These are phyloP conservation scores for Sugiyamaella novakii DNA, from an alignment of 1,139 yeast species.

Conservation along the genomic window DNA sequence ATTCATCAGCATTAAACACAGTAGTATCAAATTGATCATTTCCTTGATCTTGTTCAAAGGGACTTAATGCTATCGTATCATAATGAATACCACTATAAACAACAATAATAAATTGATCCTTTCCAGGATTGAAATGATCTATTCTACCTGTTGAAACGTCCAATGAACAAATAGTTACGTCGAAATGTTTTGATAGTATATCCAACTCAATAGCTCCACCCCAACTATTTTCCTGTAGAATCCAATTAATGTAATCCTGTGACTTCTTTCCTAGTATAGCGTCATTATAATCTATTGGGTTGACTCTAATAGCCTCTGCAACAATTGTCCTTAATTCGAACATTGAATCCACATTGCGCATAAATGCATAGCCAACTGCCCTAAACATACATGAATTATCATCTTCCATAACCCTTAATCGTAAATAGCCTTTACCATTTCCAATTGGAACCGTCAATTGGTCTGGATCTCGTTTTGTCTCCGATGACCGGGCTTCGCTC, in stretches of 20 bases:
- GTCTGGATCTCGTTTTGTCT: slow-evolving; percentile 9
- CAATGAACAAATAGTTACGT: slow-evolving; percentile 59
- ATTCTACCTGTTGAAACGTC: slow-evolving; percentile 68
- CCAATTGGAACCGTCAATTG: slow-evolving; percentile 27
- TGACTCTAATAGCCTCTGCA: slow-evolving; percentile 48
- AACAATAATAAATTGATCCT: slow-evolving; percentile 52
- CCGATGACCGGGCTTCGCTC: neutral
- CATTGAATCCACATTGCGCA: slow-evolving; percentile 47
- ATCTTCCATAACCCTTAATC: slow-evolving; percentile 67
- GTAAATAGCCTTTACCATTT: slow-evolving; percentile 39
- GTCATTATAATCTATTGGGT: slow-evolving; percentile 55
- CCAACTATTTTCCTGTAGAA: slow-evolving; percentile 64
- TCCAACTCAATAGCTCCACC: slow-evolving; percentile 85
- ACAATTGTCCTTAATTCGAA: slow-evolving; percentile 52
- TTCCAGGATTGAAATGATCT: slow-evolving; percentile 57
- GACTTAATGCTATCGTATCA: slow-evolving; percentile 58
- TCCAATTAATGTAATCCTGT: slow-evolving; percentile 63
- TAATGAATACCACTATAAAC: slow-evolving; percentile 78
- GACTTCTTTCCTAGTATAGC: slow-evolving; percentile 60
- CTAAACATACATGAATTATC: slow-evolving; percentile 82
- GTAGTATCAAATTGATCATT: slow-evolving; percentile 45
- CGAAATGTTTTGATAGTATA: slow-evolving; percentile 59
- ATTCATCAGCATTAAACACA: slow-evolving; percentile 44
- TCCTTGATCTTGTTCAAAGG: slow-evolving; percentile 35
- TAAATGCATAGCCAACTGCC: slow-evolving; percentile 60